phyloP scores from a whole-genome alignment of 257 asterid species.

The Ilex aquifolium region DNA sequence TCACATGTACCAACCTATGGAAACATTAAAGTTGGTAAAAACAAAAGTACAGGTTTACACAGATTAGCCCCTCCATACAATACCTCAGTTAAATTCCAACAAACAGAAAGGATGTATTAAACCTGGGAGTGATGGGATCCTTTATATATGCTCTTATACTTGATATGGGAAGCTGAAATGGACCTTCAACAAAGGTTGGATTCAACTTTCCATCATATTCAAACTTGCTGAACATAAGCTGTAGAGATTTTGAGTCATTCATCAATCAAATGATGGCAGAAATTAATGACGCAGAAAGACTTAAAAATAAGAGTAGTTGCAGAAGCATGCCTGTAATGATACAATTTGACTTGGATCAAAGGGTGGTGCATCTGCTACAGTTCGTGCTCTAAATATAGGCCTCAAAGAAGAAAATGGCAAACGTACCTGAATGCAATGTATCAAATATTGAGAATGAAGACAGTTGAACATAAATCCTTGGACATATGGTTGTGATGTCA shows the following conservation, averaged over 20 bases:
- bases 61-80: conserved; percentile 4
- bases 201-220: conserved; percentile 93
- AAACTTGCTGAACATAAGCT: conserved; percentile 97
- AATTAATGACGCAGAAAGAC: neutral
- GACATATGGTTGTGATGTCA: conserved; percentile 4
- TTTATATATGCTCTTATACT: conserved; percentile 63
- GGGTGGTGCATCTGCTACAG: conserved; percentile 71
- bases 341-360: conserved; percentile 74
- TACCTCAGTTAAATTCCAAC: neutral
- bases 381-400: conserved; percentile 92
- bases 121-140: conserved; percentile 87
- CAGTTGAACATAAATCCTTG: neutral
- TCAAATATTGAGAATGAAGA: conserved; percentile 1
- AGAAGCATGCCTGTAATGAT: conserved; percentile 66
- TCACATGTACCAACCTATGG: conserved; percentile 75
- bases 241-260: conserved; percentile 22
- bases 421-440: conserved; percentile 44
- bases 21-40: conserved; percentile 2
- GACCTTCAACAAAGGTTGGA: conserved; percentile 84
- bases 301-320: neutral
- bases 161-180: conserved; percentile 88
- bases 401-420: conserved; percentile 82
- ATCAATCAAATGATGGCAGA: neutral
- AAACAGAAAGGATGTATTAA: conserved; percentile 5
- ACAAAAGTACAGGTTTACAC: neutral